Evolutionary conservation across 2,329 filamentous ascomycete genomes (phyloP).

Genomic region (Ascochyta clinopodiicola): DNA sequence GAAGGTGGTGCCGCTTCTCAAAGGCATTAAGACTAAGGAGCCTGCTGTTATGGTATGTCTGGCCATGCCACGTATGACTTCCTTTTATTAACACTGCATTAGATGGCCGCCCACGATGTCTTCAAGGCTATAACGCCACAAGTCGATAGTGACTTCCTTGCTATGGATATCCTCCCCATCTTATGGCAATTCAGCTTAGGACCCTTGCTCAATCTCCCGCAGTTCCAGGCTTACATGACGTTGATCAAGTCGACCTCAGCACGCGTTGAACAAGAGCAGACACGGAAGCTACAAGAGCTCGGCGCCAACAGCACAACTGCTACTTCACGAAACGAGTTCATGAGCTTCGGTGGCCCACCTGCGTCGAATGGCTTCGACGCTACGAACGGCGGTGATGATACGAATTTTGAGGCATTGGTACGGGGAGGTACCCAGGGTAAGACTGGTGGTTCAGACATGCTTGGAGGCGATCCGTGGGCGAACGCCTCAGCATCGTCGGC

Average conservation of each 20-base stretch:
- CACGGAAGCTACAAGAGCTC: conserved; percentile 84
- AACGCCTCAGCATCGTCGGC: conserved; percentile 40
- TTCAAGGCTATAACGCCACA: conserved; percentile 81
- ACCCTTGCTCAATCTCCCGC: conserved; percentile 82
- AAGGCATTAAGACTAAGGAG: conserved; percentile 96
- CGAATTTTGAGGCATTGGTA: conserved; percentile 89
- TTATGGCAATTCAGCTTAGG: conserved; percentile 93
- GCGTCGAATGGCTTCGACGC: conserved; percentile 65
- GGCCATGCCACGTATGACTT: background rate
- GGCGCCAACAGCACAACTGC: conserved; percentile 64
- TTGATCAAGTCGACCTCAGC: conserved; percentile 81
- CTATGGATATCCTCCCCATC: conserved; percentile 86
- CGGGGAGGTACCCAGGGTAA: conserved; percentile 69
- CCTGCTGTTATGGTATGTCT: conserved; percentile 81
- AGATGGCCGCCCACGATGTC: conserved; percentile 83
- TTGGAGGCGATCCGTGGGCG: conserved; percentile 54
- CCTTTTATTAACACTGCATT: background rate
- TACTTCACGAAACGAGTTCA: conserved; percentile 68
- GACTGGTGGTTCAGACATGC: conserved; percentile 46
- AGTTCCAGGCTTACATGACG: conserved; percentile 87
- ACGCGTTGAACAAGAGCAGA: conserved; percentile 87
- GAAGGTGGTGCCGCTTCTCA: conserved; percentile 89
- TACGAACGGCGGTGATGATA: conserved; percentile 64
- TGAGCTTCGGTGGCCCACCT: conserved; percentile 66
- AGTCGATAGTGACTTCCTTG: conserved; percentile 89